Base-by-base conservation (phyloP, 768 basidiomycete genomes). In the Lactarius pseudohatsudake region DNA sequence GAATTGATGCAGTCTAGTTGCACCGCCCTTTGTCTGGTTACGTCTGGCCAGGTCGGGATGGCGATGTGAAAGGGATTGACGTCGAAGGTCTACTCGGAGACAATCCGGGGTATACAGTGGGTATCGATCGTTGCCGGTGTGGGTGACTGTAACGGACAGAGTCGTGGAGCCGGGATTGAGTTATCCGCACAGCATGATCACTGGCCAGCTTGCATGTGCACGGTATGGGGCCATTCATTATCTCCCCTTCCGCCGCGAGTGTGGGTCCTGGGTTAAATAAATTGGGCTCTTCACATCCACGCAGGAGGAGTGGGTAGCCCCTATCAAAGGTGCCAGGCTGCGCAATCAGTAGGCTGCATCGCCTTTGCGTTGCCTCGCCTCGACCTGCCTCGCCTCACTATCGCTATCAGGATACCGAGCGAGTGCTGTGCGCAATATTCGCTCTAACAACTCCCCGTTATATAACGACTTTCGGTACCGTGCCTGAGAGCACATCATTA, bases 391-490 rank as follows among this genome's bases (percentile, higher is more conserved):
- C 11, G 41, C 63, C 63, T 64, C 65, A 50, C 34, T 28, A 36
- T 54, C 50, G 50, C 47, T 50, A 50, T 50, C 30, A 32, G 30
- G 30, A 32, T 30, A 30, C 30, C 32, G 61, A 41, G 61, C 65
- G 2, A 22, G 65, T 69, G 68, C 65, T 59, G 65, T 69, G 68
- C 61, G 61, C 43, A 32, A 41, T 68, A 38, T 36, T 61, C 47
- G 43, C 59, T 41, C 64, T 58, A 32, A 43, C 59, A 60, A 59
- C 45, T 50, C 11, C 36, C 22, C 10, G 34, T 61, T 65, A 66
- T 67, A 67, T 59, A 67, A 58, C 32, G 22, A n/a, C 53, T 36
- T 59, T 57, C 50, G 53, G 55, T 59, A 22, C 41, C 30, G 65
- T 66, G 61, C 65, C 65, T 66, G 61, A 7, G 56, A 38, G 57